phyloP scores from a whole-genome alignment of 2,329 filamentous ascomycete genomes.

The Diaporthe capsici region DNA sequence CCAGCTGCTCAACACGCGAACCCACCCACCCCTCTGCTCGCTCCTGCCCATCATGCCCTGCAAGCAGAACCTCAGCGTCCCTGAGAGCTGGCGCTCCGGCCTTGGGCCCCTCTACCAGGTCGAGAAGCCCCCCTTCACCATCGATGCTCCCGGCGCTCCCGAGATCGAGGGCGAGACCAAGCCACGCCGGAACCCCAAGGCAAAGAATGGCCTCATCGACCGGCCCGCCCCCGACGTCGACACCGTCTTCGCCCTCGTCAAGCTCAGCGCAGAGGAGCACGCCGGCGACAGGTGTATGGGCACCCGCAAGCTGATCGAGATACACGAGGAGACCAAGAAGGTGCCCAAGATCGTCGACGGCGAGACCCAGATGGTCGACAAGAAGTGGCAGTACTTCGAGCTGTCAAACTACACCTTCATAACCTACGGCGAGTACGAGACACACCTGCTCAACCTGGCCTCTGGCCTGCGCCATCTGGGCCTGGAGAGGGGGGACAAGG shows the following conservation, averaged over 20 bases:
- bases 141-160: slow-evolving; percentile 78
- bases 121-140: slow-evolving; percentile 80
- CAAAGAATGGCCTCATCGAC: slow-evolving; percentile 78
- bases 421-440: slow-evolving; percentile 85
- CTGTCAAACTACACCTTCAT: slow-evolving; percentile 82
- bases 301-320: slow-evolving; percentile 79
- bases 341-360: slow-evolving; percentile 90
- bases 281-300: slow-evolving; percentile 77
- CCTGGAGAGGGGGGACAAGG: slow-evolving; percentile 73
- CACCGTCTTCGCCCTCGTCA: slow-evolving; percentile 85
- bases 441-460: slow-evolving; percentile 77
- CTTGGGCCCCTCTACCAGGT: slow-evolving; percentile 69
- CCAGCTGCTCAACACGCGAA: not conserved
- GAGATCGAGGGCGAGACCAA: slow-evolving; percentile 86
- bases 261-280: slow-evolving; percentile 74
- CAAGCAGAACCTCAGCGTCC: slow-evolving; percentile 47
- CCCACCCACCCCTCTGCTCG: not conserved
- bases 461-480: slow-evolving; percentile 82
- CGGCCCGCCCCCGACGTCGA: slow-evolving; percentile 77
- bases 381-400: slow-evolving; percentile 94
- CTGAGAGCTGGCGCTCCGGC: slow-evolving; percentile 48
- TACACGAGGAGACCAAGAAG: slow-evolving; percentile 89
- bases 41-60: slow-evolving; percentile 51
- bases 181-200: slow-evolving; percentile 80
- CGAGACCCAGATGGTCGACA: slow-evolving; percentile 83